Conservation (phyloP, 306 rosid genomes). For the Carpinus viminea region DNA sequence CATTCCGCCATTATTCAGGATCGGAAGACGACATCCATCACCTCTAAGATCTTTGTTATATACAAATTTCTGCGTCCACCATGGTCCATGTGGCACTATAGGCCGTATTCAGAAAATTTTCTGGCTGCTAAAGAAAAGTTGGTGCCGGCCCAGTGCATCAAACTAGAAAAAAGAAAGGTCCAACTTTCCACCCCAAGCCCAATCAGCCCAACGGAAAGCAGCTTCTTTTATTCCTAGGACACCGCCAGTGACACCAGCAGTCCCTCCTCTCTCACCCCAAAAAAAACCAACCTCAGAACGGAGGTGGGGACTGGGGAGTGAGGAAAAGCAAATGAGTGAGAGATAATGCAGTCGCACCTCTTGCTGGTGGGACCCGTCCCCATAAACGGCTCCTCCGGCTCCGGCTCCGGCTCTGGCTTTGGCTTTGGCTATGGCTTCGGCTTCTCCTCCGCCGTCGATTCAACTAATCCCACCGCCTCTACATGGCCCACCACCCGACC, state of each 20-base stretch:
- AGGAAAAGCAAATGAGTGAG: conserved; percentile 9
- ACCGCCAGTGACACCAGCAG: too few relatives aligned
- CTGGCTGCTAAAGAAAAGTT: too few relatives aligned
- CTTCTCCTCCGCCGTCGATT: conserved; percentile 25
- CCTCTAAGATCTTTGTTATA: too few relatives aligned
- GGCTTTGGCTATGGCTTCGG: conserved; percentile 23
- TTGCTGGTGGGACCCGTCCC: conserved; percentile 59
- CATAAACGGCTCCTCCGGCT: conserved; percentile 14
- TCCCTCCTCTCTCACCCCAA: too few relatives aligned
- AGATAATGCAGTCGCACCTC: conserved; percentile 60
- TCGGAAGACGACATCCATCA: too few relatives aligned
- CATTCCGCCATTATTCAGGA: too few relatives aligned
- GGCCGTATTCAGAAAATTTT: too few relatives aligned
- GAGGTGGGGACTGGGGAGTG: too few relatives aligned
- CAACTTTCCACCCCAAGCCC: neutral
- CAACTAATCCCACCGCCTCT: conserved; percentile 29
- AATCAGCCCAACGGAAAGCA: neutral
- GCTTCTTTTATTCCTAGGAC: neutral
- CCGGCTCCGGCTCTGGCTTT: conserved; percentile 14
- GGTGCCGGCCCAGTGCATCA: neutral
- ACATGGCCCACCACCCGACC: conserved; percentile 14
- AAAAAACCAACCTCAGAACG: too few relatives aligned
- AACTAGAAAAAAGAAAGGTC: neutral
- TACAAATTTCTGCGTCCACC: too few relatives aligned
- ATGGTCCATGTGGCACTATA: too few relatives aligned